phyloP scores from a whole-genome alignment of 2,329 filamentous ascomycete genomes.

The Penicillium expansum region DNA sequence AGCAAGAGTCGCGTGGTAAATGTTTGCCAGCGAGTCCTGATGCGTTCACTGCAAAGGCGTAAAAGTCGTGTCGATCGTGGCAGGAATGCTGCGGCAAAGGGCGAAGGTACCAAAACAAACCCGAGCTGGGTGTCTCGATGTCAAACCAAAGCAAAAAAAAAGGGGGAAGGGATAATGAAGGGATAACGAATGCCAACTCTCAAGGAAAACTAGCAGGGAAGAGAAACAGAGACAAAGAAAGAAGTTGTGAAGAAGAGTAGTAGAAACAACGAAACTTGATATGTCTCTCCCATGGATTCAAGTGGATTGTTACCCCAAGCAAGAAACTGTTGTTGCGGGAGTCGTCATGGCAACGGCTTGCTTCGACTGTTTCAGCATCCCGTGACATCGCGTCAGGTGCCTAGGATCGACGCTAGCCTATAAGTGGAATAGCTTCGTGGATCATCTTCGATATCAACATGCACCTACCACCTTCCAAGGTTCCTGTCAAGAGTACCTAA shows the following conservation, averaged over 20 bases:
- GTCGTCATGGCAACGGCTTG: slow-evolving; percentile 34
- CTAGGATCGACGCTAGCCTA: slow-evolving; percentile 17
- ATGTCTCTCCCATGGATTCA: slow-evolving; percentile 24
- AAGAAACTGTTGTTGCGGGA: slow-evolving; percentile 32
- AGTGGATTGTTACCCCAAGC: slow-evolving; percentile 29
- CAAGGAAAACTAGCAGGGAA: slow-evolving; percentile 12
- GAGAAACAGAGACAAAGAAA: slow-evolving; percentile 9
- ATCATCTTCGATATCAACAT: slow-evolving; percentile 4
- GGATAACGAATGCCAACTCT: slow-evolving; percentile 14
- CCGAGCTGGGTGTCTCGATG: slow-evolving; percentile 7
- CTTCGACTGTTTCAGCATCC: slow-evolving; percentile 17
- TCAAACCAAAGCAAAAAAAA: slow-evolving; percentile 6
- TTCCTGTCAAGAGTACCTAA: background rate
- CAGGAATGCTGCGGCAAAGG: slow-evolving; percentile 23
- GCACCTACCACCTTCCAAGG: background rate
- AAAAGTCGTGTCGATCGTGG: slow-evolving; percentile 25
- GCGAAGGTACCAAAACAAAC: slow-evolving; percentile 13
- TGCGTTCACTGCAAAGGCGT: slow-evolving; percentile 10
- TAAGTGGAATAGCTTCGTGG: slow-evolving; percentile 5
- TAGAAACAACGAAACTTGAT: slow-evolving; percentile 22
- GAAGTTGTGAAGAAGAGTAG: slow-evolving; percentile 12
- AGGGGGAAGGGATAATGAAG: slow-evolving; percentile 23
- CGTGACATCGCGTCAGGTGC: slow-evolving; percentile 13
- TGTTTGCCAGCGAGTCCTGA: slow-evolving; percentile 17
- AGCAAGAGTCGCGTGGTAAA: slow-evolving; percentile 15